These are phyloP conservation scores for Pyrenula aspistea DNA, from an alignment of 495 filamentous ascomycete species.

Conservation along the genomic window DNA sequence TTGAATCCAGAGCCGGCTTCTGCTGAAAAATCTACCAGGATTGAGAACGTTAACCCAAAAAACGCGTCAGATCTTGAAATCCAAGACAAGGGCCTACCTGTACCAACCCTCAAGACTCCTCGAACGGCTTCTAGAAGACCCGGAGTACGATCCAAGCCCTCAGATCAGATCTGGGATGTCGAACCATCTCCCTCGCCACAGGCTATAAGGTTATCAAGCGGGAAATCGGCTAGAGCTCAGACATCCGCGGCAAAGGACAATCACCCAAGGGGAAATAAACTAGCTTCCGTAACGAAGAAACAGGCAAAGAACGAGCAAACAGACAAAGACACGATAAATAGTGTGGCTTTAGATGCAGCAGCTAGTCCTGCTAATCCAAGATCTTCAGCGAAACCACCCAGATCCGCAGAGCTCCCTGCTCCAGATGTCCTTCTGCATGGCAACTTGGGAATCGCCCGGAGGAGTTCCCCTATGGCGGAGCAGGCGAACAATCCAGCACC, in stretches of 20 bases:
- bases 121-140: background rate
- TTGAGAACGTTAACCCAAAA: too few species aligned
- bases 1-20: background rate
- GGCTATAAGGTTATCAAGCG: background rate
- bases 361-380: background rate
- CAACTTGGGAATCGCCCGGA: too few species aligned
- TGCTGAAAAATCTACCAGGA: background rate
- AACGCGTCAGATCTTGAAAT: background rate
- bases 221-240: background rate
- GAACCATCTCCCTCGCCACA: background rate
- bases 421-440: too few species aligned
- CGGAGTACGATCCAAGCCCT: background rate
- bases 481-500: too few species aligned
- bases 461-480: background rate
- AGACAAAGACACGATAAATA: too few species aligned
- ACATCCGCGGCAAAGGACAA: too few species aligned
- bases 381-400: background rate
- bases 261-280: too few species aligned
- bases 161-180: background rate
- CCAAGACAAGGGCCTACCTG: background rate
- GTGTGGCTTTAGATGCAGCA: too few species aligned
- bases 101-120: background rate
- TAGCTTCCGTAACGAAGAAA: too few species aligned
- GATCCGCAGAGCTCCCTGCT: background rate
- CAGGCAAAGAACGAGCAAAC: too few species aligned